Evolutionary conservation across 768 basidiomycete genomes (phyloP).

Genomic region (Leccinum olivaceopallidum): DNA sequence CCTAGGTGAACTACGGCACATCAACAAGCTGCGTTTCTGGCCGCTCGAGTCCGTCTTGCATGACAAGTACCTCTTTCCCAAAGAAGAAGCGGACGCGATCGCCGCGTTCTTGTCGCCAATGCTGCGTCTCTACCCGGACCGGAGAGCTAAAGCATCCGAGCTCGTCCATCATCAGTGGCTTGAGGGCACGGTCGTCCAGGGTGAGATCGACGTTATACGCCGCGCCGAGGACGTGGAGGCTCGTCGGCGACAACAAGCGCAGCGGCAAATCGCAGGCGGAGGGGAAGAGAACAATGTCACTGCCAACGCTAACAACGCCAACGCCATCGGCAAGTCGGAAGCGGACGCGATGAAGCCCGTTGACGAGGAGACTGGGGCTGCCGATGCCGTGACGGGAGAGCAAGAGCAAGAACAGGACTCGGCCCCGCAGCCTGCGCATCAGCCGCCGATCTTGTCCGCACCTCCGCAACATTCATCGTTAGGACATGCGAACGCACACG

Average conservation of each 20-base stretch:
- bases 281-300: background rate
- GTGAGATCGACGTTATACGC: constrained; percentile 82
- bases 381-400: constrained; percentile 10
- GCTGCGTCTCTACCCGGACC: constrained; percentile 86
- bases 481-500: background rate
- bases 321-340: constrained; percentile 29
- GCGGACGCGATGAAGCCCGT: constrained; percentile 77
- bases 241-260: constrained; percentile 17
- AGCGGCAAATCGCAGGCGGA: constrained; percentile 13
- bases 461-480: constrained; percentile 28
- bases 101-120: constrained; percentile 84
- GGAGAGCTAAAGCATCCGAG: constrained; percentile 86
- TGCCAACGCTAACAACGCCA: background rate
- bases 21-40: constrained; percentile 93
- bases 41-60: constrained; percentile 77
- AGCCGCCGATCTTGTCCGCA: constrained; percentile 36
- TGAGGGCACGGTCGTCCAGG: constrained; percentile 81
- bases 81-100: constrained; percentile 77
- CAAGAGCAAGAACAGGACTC: constrained; percentile 2
- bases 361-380: constrained; percentile 40
- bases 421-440: constrained; percentile 16
- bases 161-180: constrained; percentile 87
- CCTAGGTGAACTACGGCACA: constrained; percentile 84
- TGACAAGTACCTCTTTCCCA: constrained; percentile 95
- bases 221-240: constrained; percentile 59